These are phyloP conservation scores for Fusarium ramigenum DNA, from an alignment of 2,329 filamentous ascomycete genomes.

Conservation along the genomic window DNA sequence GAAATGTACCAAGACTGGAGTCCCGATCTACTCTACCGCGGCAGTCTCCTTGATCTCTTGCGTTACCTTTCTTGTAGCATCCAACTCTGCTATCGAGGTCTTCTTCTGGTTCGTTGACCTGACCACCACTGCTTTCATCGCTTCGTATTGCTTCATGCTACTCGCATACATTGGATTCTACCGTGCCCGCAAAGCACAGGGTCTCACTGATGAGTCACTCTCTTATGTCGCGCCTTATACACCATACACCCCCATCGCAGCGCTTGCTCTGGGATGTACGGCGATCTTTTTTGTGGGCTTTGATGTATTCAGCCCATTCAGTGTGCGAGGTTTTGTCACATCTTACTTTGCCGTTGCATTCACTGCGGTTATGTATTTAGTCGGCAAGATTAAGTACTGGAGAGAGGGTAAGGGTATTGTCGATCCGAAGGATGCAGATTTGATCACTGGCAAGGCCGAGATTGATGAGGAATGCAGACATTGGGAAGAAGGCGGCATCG, in stretches of 20 bases:
- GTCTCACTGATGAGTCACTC: constrained; percentile 54
- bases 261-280: constrained; percentile 55
- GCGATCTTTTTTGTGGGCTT: constrained; percentile 68
- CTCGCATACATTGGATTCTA: constrained; percentile 55
- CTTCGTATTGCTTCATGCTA: constrained; percentile 60
- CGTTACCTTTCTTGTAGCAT: constrained; percentile 60
- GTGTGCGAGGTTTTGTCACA: constrained; percentile 58
- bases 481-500: constrained; percentile 56
- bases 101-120: constrained; percentile 64
- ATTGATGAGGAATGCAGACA: constrained; percentile 64
- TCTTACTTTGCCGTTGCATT: constrained; percentile 64
- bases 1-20: constrained; percentile 66
- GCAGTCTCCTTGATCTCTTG: constrained; percentile 57
- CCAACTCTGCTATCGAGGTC: constrained; percentile 54
- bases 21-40: constrained; percentile 63
- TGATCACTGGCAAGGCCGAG: constrained; percentile 66
- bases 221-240: constrained; percentile 58
- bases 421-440: constrained; percentile 26
- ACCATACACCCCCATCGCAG: constrained; percentile 62
- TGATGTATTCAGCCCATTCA: constrained; percentile 62
- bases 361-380: constrained; percentile 54
- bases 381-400: constrained; percentile 58
- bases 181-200: constrained; percentile 60
- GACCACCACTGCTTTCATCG: constrained; percentile 63
- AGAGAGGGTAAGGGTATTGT: neutral